These are phyloP conservation scores for Ceratobasidium sp. DNA, from an alignment of 1,284 basidiomycete species.

Conservation along the genomic window DNA sequence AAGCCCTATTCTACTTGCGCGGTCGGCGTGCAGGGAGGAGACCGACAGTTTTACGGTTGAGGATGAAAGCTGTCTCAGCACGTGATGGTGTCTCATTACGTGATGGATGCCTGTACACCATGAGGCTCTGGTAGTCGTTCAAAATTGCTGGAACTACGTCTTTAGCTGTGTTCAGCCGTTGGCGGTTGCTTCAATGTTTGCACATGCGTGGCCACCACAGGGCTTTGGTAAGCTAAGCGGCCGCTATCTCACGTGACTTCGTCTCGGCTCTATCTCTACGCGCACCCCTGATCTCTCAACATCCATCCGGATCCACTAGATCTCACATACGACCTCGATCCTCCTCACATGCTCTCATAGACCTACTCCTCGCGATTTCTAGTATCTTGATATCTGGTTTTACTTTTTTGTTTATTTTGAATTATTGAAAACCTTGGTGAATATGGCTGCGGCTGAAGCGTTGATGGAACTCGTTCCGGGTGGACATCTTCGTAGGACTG, in stretches of 20 bases:
- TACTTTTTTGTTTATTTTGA: neutral
- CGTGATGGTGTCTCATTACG: too few species aligned
- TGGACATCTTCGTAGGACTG: neutral
- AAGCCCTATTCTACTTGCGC: too few species aligned
- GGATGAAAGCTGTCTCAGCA: too few species aligned
- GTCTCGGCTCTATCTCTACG: slow-evolving; percentile 38
- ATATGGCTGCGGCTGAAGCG: slow-evolving; percentile 40
- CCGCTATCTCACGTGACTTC: slow-evolving; percentile 33
- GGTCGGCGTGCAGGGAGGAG: too few species aligned
- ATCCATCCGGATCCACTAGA: neutral
- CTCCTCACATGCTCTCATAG: neutral
- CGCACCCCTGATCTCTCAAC: slow-evolving; percentile 29
- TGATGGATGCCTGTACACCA: too few species aligned
- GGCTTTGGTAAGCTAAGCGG: slow-evolving; percentile 38
- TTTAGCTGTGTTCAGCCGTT: neutral
- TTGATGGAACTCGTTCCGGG: slow-evolving; percentile 42
- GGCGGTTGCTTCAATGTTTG: too few species aligned
- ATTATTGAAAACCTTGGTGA: neutral
- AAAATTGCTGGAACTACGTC: too few species aligned
- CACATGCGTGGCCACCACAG: neutral
- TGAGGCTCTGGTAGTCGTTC: too few species aligned
- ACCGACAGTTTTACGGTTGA: too few species aligned
- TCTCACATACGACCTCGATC: neutral
- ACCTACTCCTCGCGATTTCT: neutral
- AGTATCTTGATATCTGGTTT: neutral